Conservation (phyloP, 805 yeast species). For the Zygosaccharomyces bailii region DNA sequence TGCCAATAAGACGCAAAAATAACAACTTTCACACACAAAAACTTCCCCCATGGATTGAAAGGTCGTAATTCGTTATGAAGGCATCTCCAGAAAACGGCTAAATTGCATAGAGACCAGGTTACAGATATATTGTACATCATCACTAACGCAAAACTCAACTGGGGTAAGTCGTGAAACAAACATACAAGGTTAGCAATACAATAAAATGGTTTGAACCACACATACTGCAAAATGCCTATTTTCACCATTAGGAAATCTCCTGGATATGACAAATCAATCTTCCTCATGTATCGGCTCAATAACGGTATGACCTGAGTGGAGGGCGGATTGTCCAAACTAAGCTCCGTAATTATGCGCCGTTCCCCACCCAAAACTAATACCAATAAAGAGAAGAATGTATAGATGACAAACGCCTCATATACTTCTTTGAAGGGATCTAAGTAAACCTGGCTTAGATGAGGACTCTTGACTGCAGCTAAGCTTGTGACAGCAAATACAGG, state of each 20-base stretch:
- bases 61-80: conserved; percentile 71
- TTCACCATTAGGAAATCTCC: conserved; percentile 70
- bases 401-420: conserved; percentile 94
- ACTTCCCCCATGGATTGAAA: conserved; percentile 88
- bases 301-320: conserved; percentile 56
- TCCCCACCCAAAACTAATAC: conserved; percentile 92
- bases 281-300: conserved; percentile 46
- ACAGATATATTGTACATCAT: conserved; percentile 75
- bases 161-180: conserved; percentile 46
- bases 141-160: conserved; percentile 53
- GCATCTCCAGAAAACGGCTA: conserved; percentile 92
- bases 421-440: conserved; percentile 80
- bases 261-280: conserved; percentile 84
- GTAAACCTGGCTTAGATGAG: conserved; percentile 42
- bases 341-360: conserved; percentile 64
- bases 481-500: conserved; percentile 79
- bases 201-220: conserved; percentile 89
- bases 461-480: conserved; percentile 49
- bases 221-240: conserved; percentile 86
- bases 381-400: conserved; percentile 81
- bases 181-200: conserved; percentile 50
- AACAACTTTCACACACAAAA: conserved; percentile 85
- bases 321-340: conserved; percentile 68
- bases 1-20: conserved; percentile 99
- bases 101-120: conserved; percentile 72